Evolutionary conservation across 306 rosid genomes (phyloP).

Genomic region (Senna tora): DNA sequence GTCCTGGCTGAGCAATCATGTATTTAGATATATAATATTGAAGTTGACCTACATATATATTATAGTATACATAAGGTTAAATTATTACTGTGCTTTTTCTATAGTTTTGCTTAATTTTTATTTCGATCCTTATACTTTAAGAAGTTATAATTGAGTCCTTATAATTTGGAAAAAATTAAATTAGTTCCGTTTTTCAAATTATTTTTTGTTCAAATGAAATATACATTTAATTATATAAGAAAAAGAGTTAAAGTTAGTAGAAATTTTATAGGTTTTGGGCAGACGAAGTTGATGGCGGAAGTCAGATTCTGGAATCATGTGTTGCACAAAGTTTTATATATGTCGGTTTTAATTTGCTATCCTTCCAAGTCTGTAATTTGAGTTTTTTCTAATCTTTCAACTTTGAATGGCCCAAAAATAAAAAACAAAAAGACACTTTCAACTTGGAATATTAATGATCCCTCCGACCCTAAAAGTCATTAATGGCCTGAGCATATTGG

Average conservation of each 20-base stretch:
- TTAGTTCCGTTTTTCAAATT: too few relatives aligned
- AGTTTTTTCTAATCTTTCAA: slow-evolving; percentile 30
- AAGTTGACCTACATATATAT: background rate
- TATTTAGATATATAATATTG: background rate
- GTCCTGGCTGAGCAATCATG: slow-evolving; percentile 27
- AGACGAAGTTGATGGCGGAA: slow-evolving; percentile 25
- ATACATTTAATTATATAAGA: too few relatives aligned
- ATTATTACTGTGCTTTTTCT: too few relatives aligned
- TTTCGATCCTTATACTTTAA: too few relatives aligned
- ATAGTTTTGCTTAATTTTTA: too few relatives aligned
- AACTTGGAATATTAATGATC: too few relatives aligned
- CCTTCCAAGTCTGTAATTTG: slow-evolving; percentile 3
- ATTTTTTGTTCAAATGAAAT: too few relatives aligned
- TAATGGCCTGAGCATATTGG: background rate
- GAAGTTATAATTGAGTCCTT: too few relatives aligned
- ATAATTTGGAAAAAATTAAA: too few relatives aligned
- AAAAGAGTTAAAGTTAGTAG: too few relatives aligned
- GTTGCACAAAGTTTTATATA: slow-evolving; percentile 38
- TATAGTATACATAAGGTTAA: too few relatives aligned
- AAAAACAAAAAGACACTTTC: background rate
- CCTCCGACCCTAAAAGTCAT: too few relatives aligned
- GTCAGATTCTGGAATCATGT: slow-evolving; percentile 45
- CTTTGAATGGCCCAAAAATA: slow-evolving; percentile 10
- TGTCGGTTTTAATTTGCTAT: background rate
- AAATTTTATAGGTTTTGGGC: background rate